Percentiles rank a stretch among this genome's conserved stretches.
Conservation (phyloP, 176 grass and related monocot genomes). For the Phoenix dactylifera region DNA sequence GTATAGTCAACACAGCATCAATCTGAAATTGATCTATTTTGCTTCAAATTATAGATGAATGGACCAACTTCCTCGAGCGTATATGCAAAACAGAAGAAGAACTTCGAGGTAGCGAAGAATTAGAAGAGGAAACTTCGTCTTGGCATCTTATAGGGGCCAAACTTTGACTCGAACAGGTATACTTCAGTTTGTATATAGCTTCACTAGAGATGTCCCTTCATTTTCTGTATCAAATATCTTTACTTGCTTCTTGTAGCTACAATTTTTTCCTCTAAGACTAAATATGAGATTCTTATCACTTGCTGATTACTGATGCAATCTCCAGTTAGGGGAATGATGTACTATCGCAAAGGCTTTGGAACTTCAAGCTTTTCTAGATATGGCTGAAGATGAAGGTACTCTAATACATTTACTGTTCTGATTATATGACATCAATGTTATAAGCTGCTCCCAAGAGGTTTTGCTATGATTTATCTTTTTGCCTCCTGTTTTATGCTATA, state of each 20-base stretch:
- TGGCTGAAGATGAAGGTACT: constrained; percentile 78
- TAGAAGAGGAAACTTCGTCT: constrained; percentile 52
- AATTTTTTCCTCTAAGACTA: too few species aligned
- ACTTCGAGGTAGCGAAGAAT: constrained; percentile 27
- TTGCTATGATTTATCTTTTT: constrained; percentile 13
- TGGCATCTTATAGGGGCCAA: constrained; percentile 88
- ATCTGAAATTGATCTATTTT: constrained; percentile 10
- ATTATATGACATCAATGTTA: constrained; percentile 2
- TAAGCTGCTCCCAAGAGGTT: constrained; percentile 3
- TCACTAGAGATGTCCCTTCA: neutral
- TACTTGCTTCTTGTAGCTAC: neutral
- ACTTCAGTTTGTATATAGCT: constrained; percentile 8
- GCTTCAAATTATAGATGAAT: constrained; percentile 60
- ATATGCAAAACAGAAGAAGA: constrained; percentile 51
- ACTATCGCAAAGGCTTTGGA: constrained; percentile 88
- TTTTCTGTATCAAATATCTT: neutral
- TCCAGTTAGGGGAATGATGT: constrained; percentile 97
- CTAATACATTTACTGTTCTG: neutral
- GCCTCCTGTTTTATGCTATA: neutral
- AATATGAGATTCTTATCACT: too few species aligned
- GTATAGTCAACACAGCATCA: too few species aligned
- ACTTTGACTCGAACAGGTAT: constrained; percentile 85
- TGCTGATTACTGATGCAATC: constrained; percentile 9
- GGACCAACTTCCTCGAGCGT: constrained; percentile 70
- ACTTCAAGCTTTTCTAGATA: constrained; percentile 95